These are phyloP conservation scores for Hypoxylon subgilvum DNA, from an alignment of 495 filamentous ascomycete species.

Conservation along the genomic window DNA sequence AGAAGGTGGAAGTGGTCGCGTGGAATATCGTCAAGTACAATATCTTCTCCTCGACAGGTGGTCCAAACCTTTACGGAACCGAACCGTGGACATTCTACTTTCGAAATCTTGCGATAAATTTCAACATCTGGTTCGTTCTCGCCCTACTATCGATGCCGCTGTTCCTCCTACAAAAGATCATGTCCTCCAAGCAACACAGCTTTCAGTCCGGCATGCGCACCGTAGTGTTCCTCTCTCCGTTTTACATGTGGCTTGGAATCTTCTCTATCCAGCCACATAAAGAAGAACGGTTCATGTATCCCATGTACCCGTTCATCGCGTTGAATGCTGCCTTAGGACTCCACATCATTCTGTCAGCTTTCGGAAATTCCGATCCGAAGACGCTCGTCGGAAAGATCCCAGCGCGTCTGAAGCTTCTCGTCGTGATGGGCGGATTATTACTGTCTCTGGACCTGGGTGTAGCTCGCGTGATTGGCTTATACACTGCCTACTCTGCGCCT, in stretches of 20 bases:
- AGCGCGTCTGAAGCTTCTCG: constrained; percentile 67
- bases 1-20: constrained; percentile 74
- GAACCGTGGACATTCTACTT: constrained; percentile 98
- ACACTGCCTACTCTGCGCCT: constrained; percentile 85
- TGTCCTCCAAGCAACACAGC: constrained; percentile 49
- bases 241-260: constrained; percentile 93
- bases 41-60: constrained; percentile 78
- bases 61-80: constrained; percentile 92
- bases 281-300: constrained; percentile 99
- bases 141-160: constrained; percentile 75
- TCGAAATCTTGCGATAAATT: constrained; percentile 89
- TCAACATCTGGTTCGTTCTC: constrained; percentile 90
- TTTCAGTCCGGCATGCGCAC: constrained; percentile 66
- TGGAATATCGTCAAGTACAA: constrained; percentile 97
- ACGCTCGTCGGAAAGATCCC: constrained; percentile 72
- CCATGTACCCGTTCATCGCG: constrained; percentile 89
- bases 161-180: constrained; percentile 55
- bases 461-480: constrained; percentile 77
- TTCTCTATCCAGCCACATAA: constrained; percentile 95
- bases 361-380: constrained; percentile 71
- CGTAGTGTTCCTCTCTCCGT: constrained; percentile 77
- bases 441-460: constrained; percentile 69
- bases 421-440: constrained; percentile 58
- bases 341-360: constrained; percentile 73
- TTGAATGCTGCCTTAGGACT: constrained; percentile 87